Base-by-base conservation (phyloP, 2,329 filamentous ascomycete species). In the Fragosphaeria purpurea region DNA sequence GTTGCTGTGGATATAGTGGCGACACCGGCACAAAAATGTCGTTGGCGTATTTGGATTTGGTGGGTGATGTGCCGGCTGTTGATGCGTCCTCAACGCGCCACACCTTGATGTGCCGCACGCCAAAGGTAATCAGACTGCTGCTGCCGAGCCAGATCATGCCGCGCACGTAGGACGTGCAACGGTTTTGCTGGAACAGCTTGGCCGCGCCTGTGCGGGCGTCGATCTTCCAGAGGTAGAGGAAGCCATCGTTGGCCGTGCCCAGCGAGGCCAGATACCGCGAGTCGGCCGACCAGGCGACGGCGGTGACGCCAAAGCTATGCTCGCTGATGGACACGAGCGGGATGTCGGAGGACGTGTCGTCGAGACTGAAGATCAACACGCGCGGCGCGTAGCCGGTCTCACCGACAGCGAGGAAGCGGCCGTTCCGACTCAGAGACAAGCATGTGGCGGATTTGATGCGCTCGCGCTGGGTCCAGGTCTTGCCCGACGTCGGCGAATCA, bases 321-420 rank as follows among this genome's bases (percentile, higher is more conserved):
- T 98, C 93, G 50, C 81, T 86, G 50, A 98, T 79, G 38, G 86
- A 88, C 3, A 89, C 86, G 6, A 96, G 73, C 3, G 93, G 93
- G 1, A 77, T 77, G 60, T 97, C 90, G 3, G 83, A 85, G 2
- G 87, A 86, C 38, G 77, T 77, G 61, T 95, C 89, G 59, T 86
- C 79, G 5, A 93, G 82, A 35, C 82, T 88, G 67, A 95, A 98
- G 50, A 98, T 83, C 51, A 97, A 74, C 30, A 98, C 88, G 48
- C 93, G 79, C 6, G 93, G 93, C 48, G 85, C 86, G 66, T 97
- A 96, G 30, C 93, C 93, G 4, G 90, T 95, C 77, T 98, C 93
- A 60, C 93, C 93, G 4, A 97, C 86, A 7, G 91, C 93, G 48
- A 98, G 73, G 63, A 86, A 94, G 59, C 80, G 85, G 35, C 87